A percentile compares a stretch with the other conserved stretches of the same genome.
Conservation (phyloP, 306 rosid species). For the Pueraria montana region DNA sequence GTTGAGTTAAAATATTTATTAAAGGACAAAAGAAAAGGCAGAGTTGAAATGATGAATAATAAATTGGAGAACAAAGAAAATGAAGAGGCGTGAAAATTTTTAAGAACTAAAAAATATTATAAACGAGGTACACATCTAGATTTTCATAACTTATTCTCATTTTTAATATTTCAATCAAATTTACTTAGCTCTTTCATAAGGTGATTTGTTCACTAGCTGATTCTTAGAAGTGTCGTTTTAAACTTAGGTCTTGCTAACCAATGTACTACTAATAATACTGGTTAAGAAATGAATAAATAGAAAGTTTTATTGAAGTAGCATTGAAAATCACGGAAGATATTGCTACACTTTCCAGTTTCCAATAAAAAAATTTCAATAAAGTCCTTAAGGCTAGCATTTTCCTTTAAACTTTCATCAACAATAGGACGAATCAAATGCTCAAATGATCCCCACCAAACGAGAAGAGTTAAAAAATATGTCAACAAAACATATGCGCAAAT, state of each 20-base stretch:
- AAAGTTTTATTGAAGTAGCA: too few relatives aligned
- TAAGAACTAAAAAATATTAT: neutral
- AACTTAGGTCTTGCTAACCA: too few relatives aligned
- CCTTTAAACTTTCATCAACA: neutral
- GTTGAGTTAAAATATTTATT: slow-evolving; percentile 17
- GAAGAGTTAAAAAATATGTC: neutral
- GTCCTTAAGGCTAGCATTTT: too few relatives aligned
- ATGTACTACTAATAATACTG: too few relatives aligned
- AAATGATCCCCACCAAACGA: neutral
- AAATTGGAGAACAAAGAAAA: neutral
- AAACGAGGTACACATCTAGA: neutral
- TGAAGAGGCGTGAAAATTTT: neutral
- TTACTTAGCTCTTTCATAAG: neutral
- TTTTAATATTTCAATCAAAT: slow-evolving; percentile 6
- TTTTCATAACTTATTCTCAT: neutral
- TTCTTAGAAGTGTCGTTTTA: too few relatives aligned
- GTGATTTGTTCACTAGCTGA: neutral
- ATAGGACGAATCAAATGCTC: neutral
- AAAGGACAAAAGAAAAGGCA: neutral
- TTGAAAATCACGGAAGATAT: too few relatives aligned
- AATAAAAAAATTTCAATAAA: too few relatives aligned
- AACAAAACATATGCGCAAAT: neutral
- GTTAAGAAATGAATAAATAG: too few relatives aligned
- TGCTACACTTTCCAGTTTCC: too few relatives aligned
- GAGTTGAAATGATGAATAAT: neutral